phyloP scores from a whole-genome alignment of 768 basidiomycete species.

The Phanerochaete carnosa region DNA sequence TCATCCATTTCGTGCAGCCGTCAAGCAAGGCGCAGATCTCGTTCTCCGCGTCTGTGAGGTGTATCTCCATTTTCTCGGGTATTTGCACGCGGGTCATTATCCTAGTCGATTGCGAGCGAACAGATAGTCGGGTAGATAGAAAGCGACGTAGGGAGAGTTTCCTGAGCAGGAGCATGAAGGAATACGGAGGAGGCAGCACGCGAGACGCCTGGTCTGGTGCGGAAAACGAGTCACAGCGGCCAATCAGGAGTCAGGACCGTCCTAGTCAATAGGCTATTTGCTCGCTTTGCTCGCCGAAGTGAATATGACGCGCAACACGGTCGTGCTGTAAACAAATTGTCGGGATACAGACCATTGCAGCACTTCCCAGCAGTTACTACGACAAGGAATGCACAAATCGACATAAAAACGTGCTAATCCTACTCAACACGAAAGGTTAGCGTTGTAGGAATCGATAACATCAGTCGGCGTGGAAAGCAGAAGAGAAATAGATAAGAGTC shows the following conservation, averaged over 20 bases:
- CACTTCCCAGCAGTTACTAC: too few relatives aligned
- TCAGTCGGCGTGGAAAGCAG: neutral
- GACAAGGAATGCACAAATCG: too few relatives aligned
- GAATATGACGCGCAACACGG: too few relatives aligned
- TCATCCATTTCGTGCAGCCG: conserved; percentile 62
- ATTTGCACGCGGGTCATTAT: conserved; percentile 7
- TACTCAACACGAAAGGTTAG: too few relatives aligned
- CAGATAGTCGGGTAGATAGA: too few relatives aligned
- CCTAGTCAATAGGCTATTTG: too few relatives aligned
- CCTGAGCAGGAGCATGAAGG: neutral
- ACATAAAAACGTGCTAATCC: too few relatives aligned
- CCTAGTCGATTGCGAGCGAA: neutral
- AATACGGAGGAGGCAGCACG: neutral
- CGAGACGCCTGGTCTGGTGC: neutral
- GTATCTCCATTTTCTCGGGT: conserved; percentile 36
- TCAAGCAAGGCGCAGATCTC: conserved; percentile 76
- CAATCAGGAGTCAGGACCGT: too few relatives aligned
- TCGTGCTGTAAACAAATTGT: too few relatives aligned
- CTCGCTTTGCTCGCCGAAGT: too few relatives aligned
- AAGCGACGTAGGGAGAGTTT: neutral
- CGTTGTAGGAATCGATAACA: too few relatives aligned
- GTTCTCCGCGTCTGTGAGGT: conserved; percentile 65
- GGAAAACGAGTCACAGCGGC: neutral
- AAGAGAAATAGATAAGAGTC: neutral
- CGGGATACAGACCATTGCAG: too few relatives aligned